Evolutionary conservation across 495 filamentous ascomycete genomes (phyloP).

Genomic region (Penicillium crystallinum): DNA sequence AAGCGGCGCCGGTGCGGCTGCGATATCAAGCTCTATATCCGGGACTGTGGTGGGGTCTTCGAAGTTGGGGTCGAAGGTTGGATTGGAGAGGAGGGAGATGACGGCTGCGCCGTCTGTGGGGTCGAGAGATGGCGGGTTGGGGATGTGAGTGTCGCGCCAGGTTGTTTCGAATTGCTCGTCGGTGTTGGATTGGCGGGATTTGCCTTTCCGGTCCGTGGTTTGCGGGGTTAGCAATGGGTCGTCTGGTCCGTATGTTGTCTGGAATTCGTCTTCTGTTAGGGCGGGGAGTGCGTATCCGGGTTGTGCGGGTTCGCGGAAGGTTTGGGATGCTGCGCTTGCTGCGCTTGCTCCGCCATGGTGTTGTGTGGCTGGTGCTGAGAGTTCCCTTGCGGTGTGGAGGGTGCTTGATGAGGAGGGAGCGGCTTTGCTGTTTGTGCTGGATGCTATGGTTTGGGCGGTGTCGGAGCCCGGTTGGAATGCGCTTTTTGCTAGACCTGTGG

Average conservation of each 20-base stretch:
- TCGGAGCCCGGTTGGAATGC: conserved; percentile 24
- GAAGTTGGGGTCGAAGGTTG: conserved; percentile 48
- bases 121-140: neutral
- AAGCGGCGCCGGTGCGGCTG: conserved; percentile 17
- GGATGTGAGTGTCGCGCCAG: conserved; percentile 11
- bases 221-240: too few relatives aligned
- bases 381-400: neutral
- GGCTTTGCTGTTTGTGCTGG: conserved; percentile 20
- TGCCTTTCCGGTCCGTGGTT: conserved; percentile 29
- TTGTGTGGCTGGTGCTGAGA: conserved; percentile 9
- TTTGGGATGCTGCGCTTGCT: conserved; percentile 4
- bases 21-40: conserved; percentile 30
- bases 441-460: conserved; percentile 25
- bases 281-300: conserved; percentile 24
- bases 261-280: conserved; percentile 31
- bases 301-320: conserved; percentile 14
- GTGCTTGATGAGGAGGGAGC: neutral
- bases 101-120: conserved; percentile 41
- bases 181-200: conserved; percentile 13
- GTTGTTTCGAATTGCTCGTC: conserved; percentile 15
- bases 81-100: conserved; percentile 47
- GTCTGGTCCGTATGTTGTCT: conserved; percentile 4
- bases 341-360: conserved; percentile 1
- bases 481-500: conserved; percentile 30
- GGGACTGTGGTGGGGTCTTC: conserved; percentile 16